Evolutionary conservation across 1,139 yeast species (phyloP).

Genomic region (Zygotorulaspora mrakii): DNA sequence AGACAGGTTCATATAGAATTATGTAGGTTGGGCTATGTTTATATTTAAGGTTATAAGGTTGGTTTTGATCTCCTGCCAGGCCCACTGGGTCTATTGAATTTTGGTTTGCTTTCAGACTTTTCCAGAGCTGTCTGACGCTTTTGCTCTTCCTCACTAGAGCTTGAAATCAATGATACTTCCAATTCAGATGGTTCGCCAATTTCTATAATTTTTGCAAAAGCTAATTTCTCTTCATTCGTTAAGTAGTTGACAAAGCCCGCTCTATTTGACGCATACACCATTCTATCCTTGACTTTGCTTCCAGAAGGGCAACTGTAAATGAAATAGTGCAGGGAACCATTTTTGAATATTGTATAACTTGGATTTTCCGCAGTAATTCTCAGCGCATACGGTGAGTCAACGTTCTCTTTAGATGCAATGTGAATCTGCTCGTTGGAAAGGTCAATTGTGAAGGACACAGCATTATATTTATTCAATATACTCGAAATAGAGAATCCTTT

Average conservation of each 20-base stretch:
- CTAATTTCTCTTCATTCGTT: constrained; percentile 36
- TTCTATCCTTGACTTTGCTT: constrained; percentile 83
- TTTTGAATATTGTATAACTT: constrained; percentile 56
- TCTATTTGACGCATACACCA: constrained; percentile 86
- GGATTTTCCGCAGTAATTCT: constrained; percentile 43
- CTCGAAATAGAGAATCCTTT: constrained; percentile 22
- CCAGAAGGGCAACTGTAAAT: constrained; percentile 89
- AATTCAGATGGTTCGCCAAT: constrained; percentile 68
- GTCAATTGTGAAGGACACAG: constrained; percentile 40
- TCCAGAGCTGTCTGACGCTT: constrained; percentile 20
- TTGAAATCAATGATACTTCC: constrained; percentile 42
- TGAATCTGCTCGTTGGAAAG: constrained; percentile 39
- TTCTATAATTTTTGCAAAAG: constrained; percentile 49
- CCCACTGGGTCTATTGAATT: constrained; percentile 53
- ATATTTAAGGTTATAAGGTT: constrained; percentile 2
- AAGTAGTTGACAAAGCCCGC: constrained; percentile 59
- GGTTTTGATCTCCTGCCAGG: constrained; percentile 39
- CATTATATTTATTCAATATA: constrained; percentile 26
- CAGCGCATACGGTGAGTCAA: constrained; percentile 31
- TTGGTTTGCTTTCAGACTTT: constrained; percentile 28
- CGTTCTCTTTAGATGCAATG: constrained; percentile 24
- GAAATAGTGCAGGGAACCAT: constrained; percentile 40
- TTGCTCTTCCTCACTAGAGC: constrained; percentile 19
- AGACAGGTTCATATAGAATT: constrained; percentile 10
- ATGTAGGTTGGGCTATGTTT: constrained; percentile 12